These are phyloP conservation scores for Smallanthus sonchifolius DNA, from an alignment of 129 eudicot genomes.

Conservation along the genomic window DNA sequence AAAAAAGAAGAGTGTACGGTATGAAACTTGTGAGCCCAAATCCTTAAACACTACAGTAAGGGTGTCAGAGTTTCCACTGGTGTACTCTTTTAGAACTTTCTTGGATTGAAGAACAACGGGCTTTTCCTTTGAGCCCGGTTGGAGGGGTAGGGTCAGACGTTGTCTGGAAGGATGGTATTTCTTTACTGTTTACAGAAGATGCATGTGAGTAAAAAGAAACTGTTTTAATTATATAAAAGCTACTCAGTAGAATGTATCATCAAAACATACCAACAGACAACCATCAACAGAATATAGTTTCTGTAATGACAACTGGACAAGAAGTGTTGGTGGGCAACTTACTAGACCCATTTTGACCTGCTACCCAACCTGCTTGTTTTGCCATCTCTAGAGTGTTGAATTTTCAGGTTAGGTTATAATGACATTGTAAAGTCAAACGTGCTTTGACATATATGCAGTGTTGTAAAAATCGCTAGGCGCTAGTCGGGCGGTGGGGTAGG, in stretches of 20 bases:
- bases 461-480: no score
- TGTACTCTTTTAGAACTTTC: constrained; percentile 71
- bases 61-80: constrained; percentile 41
- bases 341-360: neutral
- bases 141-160: constrained; percentile 81
- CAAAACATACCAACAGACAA: neutral
- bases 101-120: constrained; percentile 65
- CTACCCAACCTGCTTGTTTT: neutral
- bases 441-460: no score
- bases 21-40: constrained; percentile 89
- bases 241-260: neutral
- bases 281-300: neutral
- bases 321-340: neutral
- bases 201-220: constrained; percentile 14
- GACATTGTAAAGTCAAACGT: neutral
- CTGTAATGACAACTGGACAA: neutral
- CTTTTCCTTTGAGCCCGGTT: constrained; percentile 74
- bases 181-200: constrained; percentile 48
- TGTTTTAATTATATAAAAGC: neutral
- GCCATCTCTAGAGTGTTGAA: neutral
- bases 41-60: constrained; percentile 90
- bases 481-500: no score
- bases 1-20: constrained; percentile 82
- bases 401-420: neutral
- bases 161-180: constrained; percentile 93